Evolutionary conservation across 1,139 yeast genomes (phyloP).

Genomic region (Yamadazyma blattariae): DNA sequence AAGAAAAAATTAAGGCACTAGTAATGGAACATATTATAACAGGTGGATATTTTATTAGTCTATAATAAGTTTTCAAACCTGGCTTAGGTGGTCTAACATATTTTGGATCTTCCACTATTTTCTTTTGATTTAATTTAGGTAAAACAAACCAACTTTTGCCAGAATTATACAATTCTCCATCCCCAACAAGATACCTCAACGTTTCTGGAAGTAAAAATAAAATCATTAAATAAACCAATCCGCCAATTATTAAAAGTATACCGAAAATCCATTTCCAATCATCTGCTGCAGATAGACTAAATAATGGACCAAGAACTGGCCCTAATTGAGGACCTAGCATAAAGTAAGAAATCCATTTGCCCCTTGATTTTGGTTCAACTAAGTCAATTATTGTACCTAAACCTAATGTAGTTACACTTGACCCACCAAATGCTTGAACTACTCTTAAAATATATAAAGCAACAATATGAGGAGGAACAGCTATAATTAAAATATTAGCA

Average conservation of each 20-base stretch:
- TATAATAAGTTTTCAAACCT: constrained; percentile 33
- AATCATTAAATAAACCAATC: constrained; percentile 34
- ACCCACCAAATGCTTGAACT: constrained; percentile 55
- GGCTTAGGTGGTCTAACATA: constrained; percentile 53
- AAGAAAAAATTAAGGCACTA: constrained; percentile 52
- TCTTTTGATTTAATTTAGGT: constrained; percentile 28
- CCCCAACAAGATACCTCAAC: constrained; percentile 52
- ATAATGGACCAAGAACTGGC: constrained; percentile 53
- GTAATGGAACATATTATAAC: constrained; percentile 47
- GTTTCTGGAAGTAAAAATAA: constrained; percentile 53
- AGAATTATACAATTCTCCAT: constrained; percentile 31
- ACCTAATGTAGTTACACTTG: constrained; percentile 53
- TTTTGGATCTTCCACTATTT: constrained; percentile 18
- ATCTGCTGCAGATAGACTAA: constrained; percentile 31
- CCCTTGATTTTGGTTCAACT: constrained; percentile 45
- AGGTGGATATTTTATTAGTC: constrained; percentile 39
- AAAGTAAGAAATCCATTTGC: constrained; percentile 49
- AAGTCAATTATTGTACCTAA: constrained; percentile 57
- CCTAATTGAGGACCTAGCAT: constrained; percentile 64
- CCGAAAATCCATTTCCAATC: constrained; percentile 61
- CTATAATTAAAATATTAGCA: constrained; percentile 47
- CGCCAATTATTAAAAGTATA: constrained; percentile 44
- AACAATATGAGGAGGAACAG: constrained; percentile 46
- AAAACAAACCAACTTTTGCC: constrained; percentile 20
- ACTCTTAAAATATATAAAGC: constrained; percentile 43